Evolutionary conservation across 2,329 filamentous ascomycete species (phyloP).

Genomic region (Diaporthe ilicicola): DNA sequence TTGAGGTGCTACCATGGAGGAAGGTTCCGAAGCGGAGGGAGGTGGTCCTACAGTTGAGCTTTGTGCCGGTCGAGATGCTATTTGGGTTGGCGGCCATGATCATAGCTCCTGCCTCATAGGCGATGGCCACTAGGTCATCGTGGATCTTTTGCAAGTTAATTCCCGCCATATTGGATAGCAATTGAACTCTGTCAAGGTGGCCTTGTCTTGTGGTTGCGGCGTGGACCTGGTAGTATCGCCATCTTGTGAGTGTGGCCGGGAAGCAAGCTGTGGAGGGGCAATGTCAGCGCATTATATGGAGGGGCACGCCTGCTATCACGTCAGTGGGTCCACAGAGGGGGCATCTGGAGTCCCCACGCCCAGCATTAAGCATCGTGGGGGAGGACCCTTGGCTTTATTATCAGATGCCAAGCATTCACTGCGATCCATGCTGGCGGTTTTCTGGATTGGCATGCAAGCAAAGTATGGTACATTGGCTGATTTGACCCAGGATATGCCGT

Average conservation of each 20-base stretch:
- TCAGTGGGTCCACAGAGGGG: constrained; percentile 17
- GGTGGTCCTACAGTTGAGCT: constrained; percentile 67
- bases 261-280: constrained; percentile 12
- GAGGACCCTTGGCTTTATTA: constrained; percentile 20
- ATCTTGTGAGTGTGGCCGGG: background rate
- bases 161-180: constrained; percentile 55
- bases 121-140: constrained; percentile 66
- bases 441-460: background rate
- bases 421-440: constrained; percentile 8
- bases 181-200: constrained; percentile 1
- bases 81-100: constrained; percentile 69
- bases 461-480: background rate
- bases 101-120: constrained; percentile 71
- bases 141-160: constrained; percentile 69
- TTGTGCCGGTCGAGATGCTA: constrained; percentile 65
- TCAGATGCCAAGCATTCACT: constrained; percentile 16
- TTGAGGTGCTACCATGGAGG: background rate
- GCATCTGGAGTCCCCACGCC: background rate
- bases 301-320: constrained; percentile 20
- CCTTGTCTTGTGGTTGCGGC: background rate
- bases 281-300: constrained; percentile 8
- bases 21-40: constrained; percentile 13
- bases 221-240: constrained; percentile 2
- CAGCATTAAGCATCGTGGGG: constrained; percentile 14
- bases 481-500: background rate